Conservation (phyloP, 768 basidiomycete genomes). For the Phylloporus rhodoxanthus region DNA sequence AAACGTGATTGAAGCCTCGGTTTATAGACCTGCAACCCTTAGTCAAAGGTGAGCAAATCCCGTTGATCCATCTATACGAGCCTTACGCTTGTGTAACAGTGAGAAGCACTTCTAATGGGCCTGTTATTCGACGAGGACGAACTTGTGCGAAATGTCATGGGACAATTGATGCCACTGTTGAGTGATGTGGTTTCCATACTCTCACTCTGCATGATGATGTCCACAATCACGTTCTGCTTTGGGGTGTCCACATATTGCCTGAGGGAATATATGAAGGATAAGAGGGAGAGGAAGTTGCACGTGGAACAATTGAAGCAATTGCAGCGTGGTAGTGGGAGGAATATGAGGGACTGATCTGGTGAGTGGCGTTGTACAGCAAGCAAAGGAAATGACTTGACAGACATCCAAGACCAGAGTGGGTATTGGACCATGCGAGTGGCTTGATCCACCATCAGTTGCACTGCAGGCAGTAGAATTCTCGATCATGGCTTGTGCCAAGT, state of each 20-base stretch:
- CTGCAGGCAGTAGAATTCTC: too few relatives aligned
- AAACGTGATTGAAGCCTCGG: background rate
- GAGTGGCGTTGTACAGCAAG: background rate
- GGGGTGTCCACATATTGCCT: slow-evolving; percentile 11
- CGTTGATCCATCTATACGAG: background rate
- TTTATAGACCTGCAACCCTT: background rate
- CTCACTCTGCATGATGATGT: slow-evolving; percentile 11
- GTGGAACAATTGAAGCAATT: slow-evolving; percentile 12
- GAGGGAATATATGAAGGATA: slow-evolving; percentile 14
- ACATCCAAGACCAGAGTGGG: background rate
- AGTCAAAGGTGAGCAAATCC: background rate
- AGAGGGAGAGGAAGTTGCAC: slow-evolving; percentile 17
- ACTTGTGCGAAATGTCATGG: slow-evolving; percentile 7
- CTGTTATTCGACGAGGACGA: slow-evolving; percentile 16
- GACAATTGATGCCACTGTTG: slow-evolving; percentile 14
- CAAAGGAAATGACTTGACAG: background rate
- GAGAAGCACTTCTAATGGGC: slow-evolving; percentile 10
- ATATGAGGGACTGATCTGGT: background rate
- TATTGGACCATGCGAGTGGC: background rate
- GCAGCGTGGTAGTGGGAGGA: background rate
- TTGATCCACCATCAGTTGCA: too few relatives aligned
- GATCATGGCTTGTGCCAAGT: too few relatives aligned
- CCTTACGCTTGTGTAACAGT: background rate
- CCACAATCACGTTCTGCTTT: slow-evolving; percentile 14
- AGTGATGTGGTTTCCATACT: background rate